Base-by-base conservation (phyloP, 176 grass and related monocot genomes). In the Oryza longistaminata region DNA sequence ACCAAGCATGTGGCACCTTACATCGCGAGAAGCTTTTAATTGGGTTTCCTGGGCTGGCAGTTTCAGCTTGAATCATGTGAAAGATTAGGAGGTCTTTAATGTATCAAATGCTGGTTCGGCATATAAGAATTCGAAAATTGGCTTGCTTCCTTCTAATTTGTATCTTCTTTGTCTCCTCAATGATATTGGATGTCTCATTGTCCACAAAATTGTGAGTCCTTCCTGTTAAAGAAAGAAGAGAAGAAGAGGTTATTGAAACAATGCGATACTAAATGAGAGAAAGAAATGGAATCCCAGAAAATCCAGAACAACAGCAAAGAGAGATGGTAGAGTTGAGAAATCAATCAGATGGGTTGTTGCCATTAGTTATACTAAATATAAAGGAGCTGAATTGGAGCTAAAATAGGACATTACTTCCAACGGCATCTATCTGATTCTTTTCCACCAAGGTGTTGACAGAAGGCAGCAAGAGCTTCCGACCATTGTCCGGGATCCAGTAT, bases 111-210 rank as follows among this genome's bases (percentile, higher is more conserved):
- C 17, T 49, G 88, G 50, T n/a, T 67, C 5, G 75, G 61, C 43
- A 72, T 43, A 42, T 75, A 39, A 7, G 73, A 72, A 85, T 31
- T 88, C 22, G 73, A 81, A 86, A 81, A 86, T 16, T 31, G 15
- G 37, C 27, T 29, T 72, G 17, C 74, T 87, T 94, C 66, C 89
- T 91, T 67, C 87, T 85, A 71, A 91, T 89, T 62, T 90, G 89
- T 58, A 94, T 83, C 82, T 94, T 91, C 87, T 89, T 89, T 89
- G 87, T 91, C 87, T 91, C 92, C 39, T 89, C 81, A 5, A 91
- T 89, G 12, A 91, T 89, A 19, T 81, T 88, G 16, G 86, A 70
- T 65, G 92, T 87, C 75, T 88, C 88, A 65, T 94, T 80, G 71
- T 91, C 84, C 7, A 85, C 87, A 76, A 90, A 76, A 90, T 83